Base-by-base conservation (phyloP, 176 grass and related monocot species). In the Ensete ventricosum region DNA sequence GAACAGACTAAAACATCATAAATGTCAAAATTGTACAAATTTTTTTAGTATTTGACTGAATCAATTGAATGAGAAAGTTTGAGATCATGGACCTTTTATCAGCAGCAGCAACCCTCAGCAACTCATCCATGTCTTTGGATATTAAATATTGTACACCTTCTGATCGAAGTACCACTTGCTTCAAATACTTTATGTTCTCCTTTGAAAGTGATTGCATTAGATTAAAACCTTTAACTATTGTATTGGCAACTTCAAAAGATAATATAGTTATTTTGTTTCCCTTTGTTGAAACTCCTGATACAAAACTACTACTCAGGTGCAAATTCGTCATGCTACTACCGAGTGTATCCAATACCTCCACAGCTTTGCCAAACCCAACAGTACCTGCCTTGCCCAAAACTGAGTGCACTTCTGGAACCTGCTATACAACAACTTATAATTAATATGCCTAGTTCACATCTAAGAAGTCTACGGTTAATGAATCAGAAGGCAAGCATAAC, bases 321-420 rank as follows among this genome's bases (percentile, higher is more conserved):
- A 76, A 76, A 63, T 67, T 98, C 70, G 88, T 84, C 95, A 98
- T 98, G 82, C 90, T 93, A 80, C 95, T 98, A 27, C 95, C 95
- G 78, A 98, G 90, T 80, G 95, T 98, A 60, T 98, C 95, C 66
- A 98, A 85, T 48, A 98, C 88, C 55, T 98, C 90, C 43, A 98
- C 95, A 49, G 95, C 95, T 80, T 91, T 98, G 20, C 84, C 88
- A 82, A 93, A 74, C 8, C 89, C 87, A 70, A 81, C 85, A 73
- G 80, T 92, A 84, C 92, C 71, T 80, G 92, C 89, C 74, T 89
- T 88, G 48, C 92, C 92, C 74, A 97, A 76, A 79, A 92, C 89
- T 72, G 85, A 90, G 82, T 89, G 80, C 59, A 92, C 84, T 86
- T 97, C 90, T 1, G 88, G 90, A 75, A 93, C 95, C 90, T 98